These are phyloP conservation scores for Coriaria nepalensis DNA, from an alignment of 306 rosid genomes.

Conservation along the genomic window DNA sequence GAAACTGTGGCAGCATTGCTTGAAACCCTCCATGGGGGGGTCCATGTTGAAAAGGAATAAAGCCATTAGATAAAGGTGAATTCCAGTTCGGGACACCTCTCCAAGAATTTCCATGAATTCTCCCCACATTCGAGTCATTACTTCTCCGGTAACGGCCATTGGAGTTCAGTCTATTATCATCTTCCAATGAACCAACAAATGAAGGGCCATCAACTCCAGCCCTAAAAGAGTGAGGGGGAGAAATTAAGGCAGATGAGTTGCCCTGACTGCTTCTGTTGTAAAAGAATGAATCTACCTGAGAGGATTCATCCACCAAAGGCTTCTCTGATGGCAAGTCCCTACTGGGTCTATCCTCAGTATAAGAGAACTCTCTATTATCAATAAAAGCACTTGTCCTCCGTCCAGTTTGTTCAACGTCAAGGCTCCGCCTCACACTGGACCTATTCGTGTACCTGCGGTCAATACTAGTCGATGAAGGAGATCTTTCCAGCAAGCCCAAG, in stretches of 20 bases:
- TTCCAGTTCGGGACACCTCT: conserved; percentile 87
- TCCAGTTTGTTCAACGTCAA: conserved; percentile 69
- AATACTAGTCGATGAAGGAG: conserved; percentile 70
- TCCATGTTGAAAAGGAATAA: conserved; percentile 87
- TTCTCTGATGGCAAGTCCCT: conserved; percentile 54
- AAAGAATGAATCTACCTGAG: conserved; percentile 51
- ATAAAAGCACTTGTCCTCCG: conserved; percentile 39
- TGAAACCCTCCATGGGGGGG: conserved; percentile 88
- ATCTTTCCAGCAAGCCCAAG: conserved; percentile 52
- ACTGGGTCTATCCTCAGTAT: conserved; percentile 49
- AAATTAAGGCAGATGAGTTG: conserved; percentile 37
- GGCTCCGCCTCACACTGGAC: conserved; percentile 43
- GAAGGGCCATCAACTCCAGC: conserved; percentile 65
- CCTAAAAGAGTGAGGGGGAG: conserved; percentile 57
- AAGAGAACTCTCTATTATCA: conserved; percentile 54
- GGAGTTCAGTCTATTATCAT: conserved; percentile 70
- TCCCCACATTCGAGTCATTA: conserved; percentile 59
- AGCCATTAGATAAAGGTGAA: conserved; percentile 73
- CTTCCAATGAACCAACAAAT: conserved; percentile 61
- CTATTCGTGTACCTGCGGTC: conserved; percentile 52
- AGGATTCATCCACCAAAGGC: conserved; percentile 44
- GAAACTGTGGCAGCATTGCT: conserved; percentile 72
- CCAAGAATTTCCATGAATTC: conserved; percentile 84
- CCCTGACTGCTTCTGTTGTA: conserved; percentile 53
- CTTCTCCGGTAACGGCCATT: conserved; percentile 64